These are phyloP conservation scores for Neurospora sublineolata DNA, from an alignment of 495 filamentous ascomycete genomes.

Conservation along the genomic window DNA sequence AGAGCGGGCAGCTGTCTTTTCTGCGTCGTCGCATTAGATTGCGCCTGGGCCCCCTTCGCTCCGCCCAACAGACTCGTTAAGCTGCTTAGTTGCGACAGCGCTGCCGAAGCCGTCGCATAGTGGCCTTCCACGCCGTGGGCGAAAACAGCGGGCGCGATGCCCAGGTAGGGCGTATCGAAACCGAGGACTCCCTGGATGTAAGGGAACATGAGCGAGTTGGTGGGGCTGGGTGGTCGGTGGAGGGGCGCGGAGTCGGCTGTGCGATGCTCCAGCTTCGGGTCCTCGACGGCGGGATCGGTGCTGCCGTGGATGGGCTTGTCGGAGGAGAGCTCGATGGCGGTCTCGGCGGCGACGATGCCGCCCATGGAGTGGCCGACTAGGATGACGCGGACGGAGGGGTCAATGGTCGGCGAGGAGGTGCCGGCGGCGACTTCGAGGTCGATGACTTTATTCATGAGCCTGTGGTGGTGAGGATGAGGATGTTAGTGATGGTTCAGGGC, in stretches of 20 bases:
- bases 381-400: conserved; percentile 75
- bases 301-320: conserved; percentile 51
- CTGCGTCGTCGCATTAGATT: conserved; percentile 14
- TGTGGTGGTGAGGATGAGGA: conserved; percentile 18
- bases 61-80: conserved; percentile 51
- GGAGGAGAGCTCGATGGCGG: conserved; percentile 54
- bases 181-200: conserved; percentile 77
- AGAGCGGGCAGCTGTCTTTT: conserved; percentile 17
- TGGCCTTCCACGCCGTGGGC: conserved; percentile 83
- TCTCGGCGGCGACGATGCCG: conserved; percentile 89
- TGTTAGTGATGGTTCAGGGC: background rate
- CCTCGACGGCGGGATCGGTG: conserved; percentile 6
- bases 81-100: conserved; percentile 54
- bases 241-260: conserved; percentile 18
- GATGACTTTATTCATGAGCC: conserved; percentile 85
- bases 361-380: conserved; percentile 93
- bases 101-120: conserved; percentile 58
- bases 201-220: conserved; percentile 48
- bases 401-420: conserved; percentile 78
- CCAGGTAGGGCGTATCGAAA: conserved; percentile 91
- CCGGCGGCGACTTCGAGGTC: conserved; percentile 77
- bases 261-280: background rate
- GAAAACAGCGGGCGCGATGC: conserved; percentile 78
- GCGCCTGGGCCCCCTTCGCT: conserved; percentile 17
- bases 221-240: conserved; percentile 18